A percentile compares a stretch with the other conserved stretches of the same genome.
These are phyloP conservation scores for Uronychia binucleata DNA, from an alignment of 73 alveolate genomes.

Conservation along the genomic window DNA sequence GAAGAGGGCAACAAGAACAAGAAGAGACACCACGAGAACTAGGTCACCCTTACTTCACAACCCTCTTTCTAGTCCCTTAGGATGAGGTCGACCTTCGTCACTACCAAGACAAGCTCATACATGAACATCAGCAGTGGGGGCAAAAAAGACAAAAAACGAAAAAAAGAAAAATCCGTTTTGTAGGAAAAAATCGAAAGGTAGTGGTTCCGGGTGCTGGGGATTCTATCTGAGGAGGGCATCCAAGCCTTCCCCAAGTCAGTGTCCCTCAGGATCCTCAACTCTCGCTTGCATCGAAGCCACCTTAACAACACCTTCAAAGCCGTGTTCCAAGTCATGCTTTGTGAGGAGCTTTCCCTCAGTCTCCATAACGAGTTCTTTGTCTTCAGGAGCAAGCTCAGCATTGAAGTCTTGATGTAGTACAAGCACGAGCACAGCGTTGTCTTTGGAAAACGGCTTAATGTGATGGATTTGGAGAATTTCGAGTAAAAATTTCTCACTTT, in stretches of 20 bases:
- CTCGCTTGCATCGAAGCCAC: background rate
- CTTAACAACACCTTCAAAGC: background rate
- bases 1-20: background rate
- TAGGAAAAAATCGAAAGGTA: background rate
- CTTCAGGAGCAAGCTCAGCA: background rate
- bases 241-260: background rate
- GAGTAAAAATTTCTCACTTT: background rate
- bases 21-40: background rate
- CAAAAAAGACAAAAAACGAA: too few species aligned
- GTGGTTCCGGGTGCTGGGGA: background rate
- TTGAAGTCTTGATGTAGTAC: background rate
- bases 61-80: background rate
- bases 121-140: background rate
- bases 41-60: background rate
- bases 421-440: background rate
- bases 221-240: background rate
- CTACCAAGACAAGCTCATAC: background rate
- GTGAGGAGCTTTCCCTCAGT: background rate
- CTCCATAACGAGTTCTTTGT: background rate
- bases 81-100: background rate
- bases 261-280: background rate
- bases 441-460: background rate
- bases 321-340: background rate
- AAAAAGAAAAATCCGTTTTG: background rate
- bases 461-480: background rate